Evolutionary conservation across 2,329 filamentous ascomycete species (phyloP), one percentile per base, ranked within the genome.

Genomic region (Xylariales sp.): DNA sequence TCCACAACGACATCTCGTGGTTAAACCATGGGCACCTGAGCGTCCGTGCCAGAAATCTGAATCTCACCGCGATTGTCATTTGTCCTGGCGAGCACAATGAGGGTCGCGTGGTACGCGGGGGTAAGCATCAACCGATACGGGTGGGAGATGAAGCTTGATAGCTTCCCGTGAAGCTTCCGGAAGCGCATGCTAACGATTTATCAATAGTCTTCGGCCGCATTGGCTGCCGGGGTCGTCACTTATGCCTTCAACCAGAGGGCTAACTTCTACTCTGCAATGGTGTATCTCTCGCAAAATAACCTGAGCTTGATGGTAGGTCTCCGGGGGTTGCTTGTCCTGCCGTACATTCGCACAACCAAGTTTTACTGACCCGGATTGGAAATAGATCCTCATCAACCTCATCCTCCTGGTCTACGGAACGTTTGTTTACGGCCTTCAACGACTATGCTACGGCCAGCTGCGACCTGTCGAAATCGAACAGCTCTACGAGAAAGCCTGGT

Each of bases 241-340:
- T 93, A 90, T 58, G 91, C 93, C 45, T 91, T 97, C 65, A 85
- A 93, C 57, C 88, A 97, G 67, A 81, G 93, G 48, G 84, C 93
- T 47, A 98, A 98, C 66, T 98, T 97, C 73, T 98, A 98, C 69
- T 94, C 91, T 38, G 90, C 93, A 49, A 93, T 89, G 67, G 93
- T 98, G 33, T 95, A 97, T 65, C 80, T 98, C 35, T 88, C 90
- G 28, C 91, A 97, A 65, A 96, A 89, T 64, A 97, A 93, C 68
- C 83, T 94, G 53, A 97, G 91, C 59, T 71, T 97, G 37, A 86
- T 97, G 78, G 87, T 93, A 62, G 51, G 77, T 64, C 21, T 29
- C n/a, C n/a, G n/a, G n/a, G n/a, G n/a, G n/a, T n/a, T n/a, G n/a
- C n/a, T n/a, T n/a, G n/a, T n/a, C n/a, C n/a, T n/a, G n/a, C n/a